phyloP scores from a whole-genome alignment of 345 rosid genomes.

The Gossypium thurberi region DNA sequence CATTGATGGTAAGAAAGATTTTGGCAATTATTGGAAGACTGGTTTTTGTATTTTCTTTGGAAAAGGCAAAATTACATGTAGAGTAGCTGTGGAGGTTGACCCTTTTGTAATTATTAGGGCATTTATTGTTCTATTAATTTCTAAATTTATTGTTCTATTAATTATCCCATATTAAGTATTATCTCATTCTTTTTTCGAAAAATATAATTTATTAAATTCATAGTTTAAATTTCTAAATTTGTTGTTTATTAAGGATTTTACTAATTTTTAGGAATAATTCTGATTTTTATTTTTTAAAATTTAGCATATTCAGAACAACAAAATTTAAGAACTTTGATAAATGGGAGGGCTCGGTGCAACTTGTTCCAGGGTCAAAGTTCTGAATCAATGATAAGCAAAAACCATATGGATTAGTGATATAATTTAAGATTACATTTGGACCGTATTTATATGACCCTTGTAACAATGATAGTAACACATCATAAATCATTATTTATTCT shows the following conservation, averaged over 20 bases:
- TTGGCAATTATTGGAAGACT: not conserved
- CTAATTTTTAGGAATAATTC: too few relatives aligned
- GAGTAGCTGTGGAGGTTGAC: not conserved
- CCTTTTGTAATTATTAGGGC: not conserved
- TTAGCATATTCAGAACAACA: too few relatives aligned
- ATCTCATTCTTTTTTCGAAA: not conserved
- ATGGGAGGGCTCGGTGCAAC: too few relatives aligned
- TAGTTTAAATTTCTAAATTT: too few relatives aligned
- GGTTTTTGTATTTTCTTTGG: conserved; percentile 1
- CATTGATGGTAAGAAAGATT: not conserved
- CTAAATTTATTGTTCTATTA: not conserved
- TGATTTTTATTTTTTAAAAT: too few relatives aligned
- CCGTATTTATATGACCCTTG: not conserved
- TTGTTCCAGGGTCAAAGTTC: too few relatives aligned
- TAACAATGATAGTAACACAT: not conserved
- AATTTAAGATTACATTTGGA: not conserved
- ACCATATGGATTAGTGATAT: not conserved
- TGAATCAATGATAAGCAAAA: not conserved
- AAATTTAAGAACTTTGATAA: too few relatives aligned
- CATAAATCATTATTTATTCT: too few relatives aligned
- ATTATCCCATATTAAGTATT: not conserved
- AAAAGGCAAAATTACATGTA: not conserved
- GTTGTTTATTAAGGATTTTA: too few relatives aligned
- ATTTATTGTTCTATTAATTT: not conserved
- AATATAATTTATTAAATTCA: not conserved